phyloP scores from a whole-genome alignment of 1,284 basidiomycete genomes.

The Polyporus tsugae region DNA sequence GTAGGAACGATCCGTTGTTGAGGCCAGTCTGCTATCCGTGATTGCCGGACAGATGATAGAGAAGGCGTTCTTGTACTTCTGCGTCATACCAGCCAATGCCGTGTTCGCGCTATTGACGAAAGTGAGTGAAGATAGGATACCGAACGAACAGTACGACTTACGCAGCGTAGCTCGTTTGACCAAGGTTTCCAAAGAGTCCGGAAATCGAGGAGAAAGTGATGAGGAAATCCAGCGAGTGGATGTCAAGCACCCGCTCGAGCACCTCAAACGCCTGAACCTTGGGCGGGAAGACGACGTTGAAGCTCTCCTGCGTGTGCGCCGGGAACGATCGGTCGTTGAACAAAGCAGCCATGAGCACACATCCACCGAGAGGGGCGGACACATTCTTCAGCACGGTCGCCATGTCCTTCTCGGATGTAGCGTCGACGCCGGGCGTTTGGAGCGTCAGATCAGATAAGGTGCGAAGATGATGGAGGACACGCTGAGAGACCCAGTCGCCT shows the following conservation, averaged over 20 bases:
- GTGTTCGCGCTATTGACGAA: constrained; percentile 46
- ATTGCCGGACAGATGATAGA: constrained; percentile 47
- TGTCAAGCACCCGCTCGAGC: constrained; percentile 34
- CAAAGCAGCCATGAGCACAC: constrained; percentile 45
- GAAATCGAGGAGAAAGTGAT: constrained; percentile 48
- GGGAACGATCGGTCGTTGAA: constrained; percentile 46
- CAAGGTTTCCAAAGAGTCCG: constrained; percentile 46
- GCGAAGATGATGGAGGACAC: constrained; percentile 44
- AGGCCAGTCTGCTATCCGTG: constrained; percentile 37
- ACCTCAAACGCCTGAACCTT: constrained; percentile 44
- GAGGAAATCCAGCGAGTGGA: constrained; percentile 47
- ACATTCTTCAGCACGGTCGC: constrained; percentile 34
- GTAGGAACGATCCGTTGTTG: constrained; percentile 18
- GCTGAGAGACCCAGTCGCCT: constrained; percentile 34
- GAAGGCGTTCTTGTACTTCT: constrained; percentile 45
- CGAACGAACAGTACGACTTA: constrained; percentile 28
- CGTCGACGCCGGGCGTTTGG: constrained; percentile 42
- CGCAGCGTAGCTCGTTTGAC: constrained; percentile 52
- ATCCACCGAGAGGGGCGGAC: constrained; percentile 42
- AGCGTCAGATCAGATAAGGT: constrained; percentile 40
- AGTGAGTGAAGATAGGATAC: not conserved
- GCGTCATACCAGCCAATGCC: constrained; percentile 42
- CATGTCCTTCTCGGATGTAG: constrained; percentile 36
- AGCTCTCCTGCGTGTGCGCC: constrained; percentile 41
- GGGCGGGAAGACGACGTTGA: constrained; percentile 39